Percentiles rank a stretch among this genome's conserved stretches.
These are phyloP conservation scores for Aspergillus sclerotialis DNA, from an alignment of 2,329 filamentous ascomycete genomes.

Conservation along the genomic window DNA sequence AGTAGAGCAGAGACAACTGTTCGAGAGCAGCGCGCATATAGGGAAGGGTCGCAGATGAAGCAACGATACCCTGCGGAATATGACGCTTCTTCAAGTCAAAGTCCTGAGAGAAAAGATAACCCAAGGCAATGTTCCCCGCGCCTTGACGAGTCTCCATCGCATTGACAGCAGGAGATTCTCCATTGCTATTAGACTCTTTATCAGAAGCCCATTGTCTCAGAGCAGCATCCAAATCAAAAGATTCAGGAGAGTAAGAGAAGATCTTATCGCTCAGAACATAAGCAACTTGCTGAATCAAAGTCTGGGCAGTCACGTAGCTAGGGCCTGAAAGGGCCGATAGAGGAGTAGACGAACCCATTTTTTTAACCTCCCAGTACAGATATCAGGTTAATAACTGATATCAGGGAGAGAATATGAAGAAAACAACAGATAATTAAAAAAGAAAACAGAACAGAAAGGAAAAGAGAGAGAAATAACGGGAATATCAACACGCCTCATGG, in stretches of 20 bases:
- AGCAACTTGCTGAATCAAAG: slow-evolving; percentile 90
- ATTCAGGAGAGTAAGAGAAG: slow-evolving; percentile 92
- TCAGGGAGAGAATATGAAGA: slow-evolving; percentile 12
- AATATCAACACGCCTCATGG: slow-evolving; percentile 4
- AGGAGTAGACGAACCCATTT: slow-evolving; percentile 34
- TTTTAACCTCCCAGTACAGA: slow-evolving; percentile 19
- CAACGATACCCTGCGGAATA: slow-evolving; percentile 84
- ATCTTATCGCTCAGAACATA: slow-evolving; percentile 95
- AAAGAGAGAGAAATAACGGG: slow-evolving; percentile 15
- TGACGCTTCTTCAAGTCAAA: slow-evolving; percentile 87
- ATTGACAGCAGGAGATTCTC: slow-evolving; percentile 69
- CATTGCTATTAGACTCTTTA: slow-evolving; percentile 71
- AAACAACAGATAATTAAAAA: slow-evolving; percentile 12
- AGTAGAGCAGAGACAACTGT: slow-evolving; percentile 85
- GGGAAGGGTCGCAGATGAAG: slow-evolving; percentile 73
- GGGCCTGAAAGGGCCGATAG: slow-evolving; percentile 66
- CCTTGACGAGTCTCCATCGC: slow-evolving; percentile 81
- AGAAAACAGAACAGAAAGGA: slow-evolving; percentile 15
- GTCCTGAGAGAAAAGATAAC: slow-evolving; percentile 96
- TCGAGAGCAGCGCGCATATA: slow-evolving; percentile 79
- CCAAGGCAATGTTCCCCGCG: slow-evolving; percentile 83
- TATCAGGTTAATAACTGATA: slow-evolving; percentile 17
- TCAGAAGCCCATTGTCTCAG: slow-evolving; percentile 68
- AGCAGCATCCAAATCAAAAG: slow-evolving; percentile 82
- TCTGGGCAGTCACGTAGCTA: slow-evolving; percentile 87